Conservation (phyloP, 1,284 basidiomycete genomes). For the Pascua sp. region DNA sequence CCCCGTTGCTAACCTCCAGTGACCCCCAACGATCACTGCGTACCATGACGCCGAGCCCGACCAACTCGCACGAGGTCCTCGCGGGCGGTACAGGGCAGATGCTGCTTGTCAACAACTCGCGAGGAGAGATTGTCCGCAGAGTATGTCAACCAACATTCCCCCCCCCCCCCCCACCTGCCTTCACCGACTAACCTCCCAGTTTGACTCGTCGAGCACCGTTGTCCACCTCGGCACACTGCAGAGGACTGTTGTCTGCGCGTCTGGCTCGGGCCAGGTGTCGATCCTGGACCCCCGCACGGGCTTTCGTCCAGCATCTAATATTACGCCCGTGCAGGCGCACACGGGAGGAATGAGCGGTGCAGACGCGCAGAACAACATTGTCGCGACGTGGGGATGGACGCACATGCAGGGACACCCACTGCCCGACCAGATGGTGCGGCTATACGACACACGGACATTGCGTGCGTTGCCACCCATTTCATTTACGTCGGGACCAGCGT, state of each 20-base stretch:
- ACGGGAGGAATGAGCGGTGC: constrained; percentile 77
- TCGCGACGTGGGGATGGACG: constrained; percentile 81
- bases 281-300: constrained; percentile 73
- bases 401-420: constrained; percentile 85
- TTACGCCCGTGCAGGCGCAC: constrained; percentile 69
- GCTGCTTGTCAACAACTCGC: constrained; percentile 67
- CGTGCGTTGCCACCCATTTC: constrained; percentile 71
- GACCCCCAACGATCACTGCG: constrained; percentile 43
- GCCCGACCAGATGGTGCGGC: constrained; percentile 86
- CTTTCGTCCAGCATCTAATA: constrained; percentile 51
- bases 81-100: constrained; percentile 61
- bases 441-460: constrained; percentile 84
- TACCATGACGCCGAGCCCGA: constrained; percentile 49
- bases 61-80: constrained; percentile 56
- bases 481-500: constrained; percentile 82
- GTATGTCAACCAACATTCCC: constrained; percentile 37
- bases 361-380: constrained; percentile 68
- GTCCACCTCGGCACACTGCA: constrained; percentile 42
- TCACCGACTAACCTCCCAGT: constrained; percentile 16
- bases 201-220: constrained; percentile 36
- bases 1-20: constrained; percentile 9
- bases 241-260: constrained; percentile 63
- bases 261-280: constrained; percentile 76
- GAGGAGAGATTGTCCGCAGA: constrained; percentile 65
- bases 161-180: too few relatives aligned